These are phyloP conservation scores for Vigna mungo DNA, from an alignment of 306 rosid genomes.

Conservation along the genomic window DNA sequence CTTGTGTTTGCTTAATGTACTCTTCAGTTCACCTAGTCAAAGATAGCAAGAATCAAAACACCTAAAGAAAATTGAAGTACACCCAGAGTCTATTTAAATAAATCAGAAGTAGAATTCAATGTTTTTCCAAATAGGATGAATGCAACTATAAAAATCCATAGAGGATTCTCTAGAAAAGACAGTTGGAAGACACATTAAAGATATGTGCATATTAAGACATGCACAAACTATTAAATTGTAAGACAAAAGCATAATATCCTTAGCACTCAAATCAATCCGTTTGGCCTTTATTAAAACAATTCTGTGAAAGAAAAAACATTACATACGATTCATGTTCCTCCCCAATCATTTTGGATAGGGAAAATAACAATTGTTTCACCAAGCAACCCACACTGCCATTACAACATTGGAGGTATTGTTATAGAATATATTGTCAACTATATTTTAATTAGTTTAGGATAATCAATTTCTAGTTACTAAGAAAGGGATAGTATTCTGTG, in stretches of 20 bases:
- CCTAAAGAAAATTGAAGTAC: conserved; percentile 31
- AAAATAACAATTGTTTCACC: background rate
- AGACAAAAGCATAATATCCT: conserved; percentile 12
- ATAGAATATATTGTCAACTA: background rate
- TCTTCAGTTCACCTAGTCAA: conserved; percentile 79
- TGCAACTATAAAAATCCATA: conserved; percentile 30
- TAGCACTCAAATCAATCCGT: background rate
- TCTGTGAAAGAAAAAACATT: background rate
- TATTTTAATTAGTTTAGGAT: conserved; percentile 1
- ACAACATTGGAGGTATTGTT: background rate
- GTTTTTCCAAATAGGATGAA: conserved; percentile 24
- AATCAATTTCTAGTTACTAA: background rate
- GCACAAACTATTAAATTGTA: background rate
- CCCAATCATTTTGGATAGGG: conserved; percentile 12
- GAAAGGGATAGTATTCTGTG: background rate
- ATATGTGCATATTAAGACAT: conserved; percentile 23
- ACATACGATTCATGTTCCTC: background rate
- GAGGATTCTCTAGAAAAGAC: background rate
- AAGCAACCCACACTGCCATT: background rate
- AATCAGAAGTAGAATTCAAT: conserved; percentile 5
- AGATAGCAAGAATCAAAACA: conserved; percentile 35
- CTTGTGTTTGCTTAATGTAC: conserved; percentile 83
- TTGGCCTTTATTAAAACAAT: conserved; percentile 9
- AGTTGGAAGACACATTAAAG: background rate
- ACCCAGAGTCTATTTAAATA: conserved; percentile 4